phyloP scores from a whole-genome alignment of 768 basidiomycete genomes.

The Boletus reticuloceps region DNA sequence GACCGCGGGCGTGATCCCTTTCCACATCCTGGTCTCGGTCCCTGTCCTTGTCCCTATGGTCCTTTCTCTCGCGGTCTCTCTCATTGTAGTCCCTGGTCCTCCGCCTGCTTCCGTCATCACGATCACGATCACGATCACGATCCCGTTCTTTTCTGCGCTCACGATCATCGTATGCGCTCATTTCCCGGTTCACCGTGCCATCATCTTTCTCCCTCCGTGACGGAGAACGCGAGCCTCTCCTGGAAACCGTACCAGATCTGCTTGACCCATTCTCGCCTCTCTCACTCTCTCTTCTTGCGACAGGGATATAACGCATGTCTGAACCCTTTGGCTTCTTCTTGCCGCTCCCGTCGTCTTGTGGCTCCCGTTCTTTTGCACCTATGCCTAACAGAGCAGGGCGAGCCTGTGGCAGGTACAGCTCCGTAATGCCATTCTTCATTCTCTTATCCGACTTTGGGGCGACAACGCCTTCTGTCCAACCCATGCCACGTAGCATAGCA shows the following conservation, averaged over 20 bases:
- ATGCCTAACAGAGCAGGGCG: slow-evolving; percentile 89
- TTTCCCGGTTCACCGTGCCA: slow-evolving; percentile 2
- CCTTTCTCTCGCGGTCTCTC: slow-evolving; percentile 16
- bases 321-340: slow-evolving; percentile 47
- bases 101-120: slow-evolving; percentile 9
- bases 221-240: slow-evolving; percentile 52
- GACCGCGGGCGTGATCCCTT: slow-evolving; percentile 7
- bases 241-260: slow-evolving; percentile 41
- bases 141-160: slow-evolving; percentile 14
- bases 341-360: slow-evolving; percentile 64
- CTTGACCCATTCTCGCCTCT: slow-evolving; percentile 27
- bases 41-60: slow-evolving; percentile 11
- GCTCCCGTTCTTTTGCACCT: slow-evolving; percentile 86
- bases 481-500: slow-evolving; percentile 94
- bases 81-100: slow-evolving; percentile 13
- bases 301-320: slow-evolving; percentile 81
- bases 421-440: slow-evolving; percentile 52
- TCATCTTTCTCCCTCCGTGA: slow-evolving; percentile 19
- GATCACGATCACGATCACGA: slow-evolving; percentile 9
- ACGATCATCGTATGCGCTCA: slow-evolving; percentile 10
- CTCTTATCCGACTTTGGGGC: slow-evolving; percentile 58
- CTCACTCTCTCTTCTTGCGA: slow-evolving; percentile 67
- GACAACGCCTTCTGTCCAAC: slow-evolving; percentile 83
- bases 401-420: slow-evolving; percentile 79
- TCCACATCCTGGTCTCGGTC: slow-evolving; percentile 31